A percentile compares a stretch with the other conserved stretches of the same genome.
These are phyloP conservation scores for Carpinus fangiana DNA, from an alignment of 306 rosid species.

Conservation along the genomic window DNA sequence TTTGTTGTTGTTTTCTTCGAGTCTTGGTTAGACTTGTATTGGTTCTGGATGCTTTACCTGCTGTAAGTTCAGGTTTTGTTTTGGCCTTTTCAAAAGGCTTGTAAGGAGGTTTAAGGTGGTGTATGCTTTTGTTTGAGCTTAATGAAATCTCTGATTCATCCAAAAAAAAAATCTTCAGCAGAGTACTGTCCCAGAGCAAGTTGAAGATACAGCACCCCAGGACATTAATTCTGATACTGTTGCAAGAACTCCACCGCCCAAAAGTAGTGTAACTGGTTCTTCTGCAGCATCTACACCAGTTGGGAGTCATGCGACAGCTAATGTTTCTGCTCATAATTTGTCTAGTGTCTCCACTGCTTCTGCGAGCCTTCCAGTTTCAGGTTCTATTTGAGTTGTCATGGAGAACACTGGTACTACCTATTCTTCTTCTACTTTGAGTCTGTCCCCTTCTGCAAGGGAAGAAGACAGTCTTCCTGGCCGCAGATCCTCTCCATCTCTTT, in stretches of 20 bases:
- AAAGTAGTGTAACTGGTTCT: constrained; percentile 54
- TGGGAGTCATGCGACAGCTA: constrained; percentile 57
- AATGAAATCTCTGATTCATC: no score
- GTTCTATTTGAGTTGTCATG: constrained; percentile 47
- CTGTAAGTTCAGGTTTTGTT: no score
- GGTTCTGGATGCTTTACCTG: no score
- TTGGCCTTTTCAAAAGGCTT: no score
- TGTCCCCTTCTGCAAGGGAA: constrained; percentile 66
- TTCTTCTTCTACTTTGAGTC: constrained; percentile 55
- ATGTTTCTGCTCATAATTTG: constrained; percentile 53
- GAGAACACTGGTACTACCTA: constrained; percentile 53
- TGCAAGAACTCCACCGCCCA: constrained; percentile 82
- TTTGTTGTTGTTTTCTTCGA: no score
- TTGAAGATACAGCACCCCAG: constrained; percentile 76
- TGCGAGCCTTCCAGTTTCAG: constrained; percentile 51
- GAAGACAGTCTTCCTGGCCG: constrained; percentile 79
- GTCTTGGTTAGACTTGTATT: no score
- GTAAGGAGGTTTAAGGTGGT: no score
- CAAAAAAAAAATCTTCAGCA: constrained; percentile 27
- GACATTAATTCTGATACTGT: constrained; percentile 68
- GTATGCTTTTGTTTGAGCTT: no score
- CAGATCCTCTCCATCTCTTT: constrained; percentile 84
- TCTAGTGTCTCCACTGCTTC: constrained; percentile 49
- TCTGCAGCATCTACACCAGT: constrained; percentile 63
- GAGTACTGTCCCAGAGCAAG: constrained; percentile 70